phyloP scores from a whole-genome alignment of 768 basidiomycete species.

The Leccinum variicolor region DNA sequence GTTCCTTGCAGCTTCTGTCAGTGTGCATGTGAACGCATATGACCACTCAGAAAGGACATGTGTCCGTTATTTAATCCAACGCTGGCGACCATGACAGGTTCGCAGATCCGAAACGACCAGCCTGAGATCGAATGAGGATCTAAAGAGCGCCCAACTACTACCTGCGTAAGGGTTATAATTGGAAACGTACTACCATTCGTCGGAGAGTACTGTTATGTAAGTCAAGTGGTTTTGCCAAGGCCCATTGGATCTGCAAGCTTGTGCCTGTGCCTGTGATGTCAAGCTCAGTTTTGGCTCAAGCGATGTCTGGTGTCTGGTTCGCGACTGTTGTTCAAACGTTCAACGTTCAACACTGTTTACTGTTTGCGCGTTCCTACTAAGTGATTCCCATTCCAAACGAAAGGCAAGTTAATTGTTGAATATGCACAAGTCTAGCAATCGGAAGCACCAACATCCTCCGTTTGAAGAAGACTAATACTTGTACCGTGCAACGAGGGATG shows the following conservation, averaged over 20 bases:
- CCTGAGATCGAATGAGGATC: background rate
- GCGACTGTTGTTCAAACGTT: background rate
- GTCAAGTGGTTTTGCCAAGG: background rate
- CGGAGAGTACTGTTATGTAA: background rate
- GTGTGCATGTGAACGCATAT: background rate
- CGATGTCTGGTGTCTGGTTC: background rate
- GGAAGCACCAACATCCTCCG: background rate
- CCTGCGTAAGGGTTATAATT: background rate
- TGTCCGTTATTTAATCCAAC: background rate
- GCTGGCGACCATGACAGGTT: background rate
- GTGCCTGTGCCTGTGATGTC: slow-evolving; percentile 8
- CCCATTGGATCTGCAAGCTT: background rate
- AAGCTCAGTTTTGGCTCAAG: slow-evolving; percentile 1
- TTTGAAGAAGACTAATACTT: background rate
- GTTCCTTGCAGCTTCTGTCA: background rate
- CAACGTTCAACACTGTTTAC: too few species aligned
- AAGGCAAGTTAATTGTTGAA: background rate
- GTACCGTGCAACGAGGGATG: background rate
- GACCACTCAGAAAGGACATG: background rate
- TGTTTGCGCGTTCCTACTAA: background rate
- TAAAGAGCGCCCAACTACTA: background rate
- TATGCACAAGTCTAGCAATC: background rate
- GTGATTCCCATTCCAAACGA: background rate
- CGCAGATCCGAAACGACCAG: background rate
- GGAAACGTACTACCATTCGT: background rate